Percentiles rank a stretch among this genome's conserved stretches.
Evolutionary conservation across 1,284 basidiomycete species (phyloP).

Genomic region (Cerrena zonata): DNA sequence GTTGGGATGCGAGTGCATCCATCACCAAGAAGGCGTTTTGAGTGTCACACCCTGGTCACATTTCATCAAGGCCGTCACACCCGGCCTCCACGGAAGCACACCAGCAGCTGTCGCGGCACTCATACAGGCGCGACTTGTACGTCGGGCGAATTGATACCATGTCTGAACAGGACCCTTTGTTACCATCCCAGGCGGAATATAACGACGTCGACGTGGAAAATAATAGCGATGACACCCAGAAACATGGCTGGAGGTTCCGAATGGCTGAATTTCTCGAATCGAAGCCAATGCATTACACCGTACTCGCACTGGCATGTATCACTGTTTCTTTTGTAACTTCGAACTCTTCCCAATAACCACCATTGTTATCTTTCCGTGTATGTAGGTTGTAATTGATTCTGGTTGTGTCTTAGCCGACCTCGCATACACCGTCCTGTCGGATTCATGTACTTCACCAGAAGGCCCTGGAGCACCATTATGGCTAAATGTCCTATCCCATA

Average conservation of each 20-base stretch:
- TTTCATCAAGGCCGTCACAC: neutral
- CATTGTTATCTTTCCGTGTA: neutral
- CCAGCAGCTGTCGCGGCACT: neutral
- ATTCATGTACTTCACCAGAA: slow-evolving; percentile 43
- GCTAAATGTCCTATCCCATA: slow-evolving; percentile 54
- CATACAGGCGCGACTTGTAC: too few relatives aligned
- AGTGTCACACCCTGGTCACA: neutral
- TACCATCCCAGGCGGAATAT: slow-evolving; percentile 30
- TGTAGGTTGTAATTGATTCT: slow-evolving; percentile 60
- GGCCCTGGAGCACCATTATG: slow-evolving; percentile 43
- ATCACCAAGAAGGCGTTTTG: neutral
- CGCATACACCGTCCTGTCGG: slow-evolving; percentile 56
- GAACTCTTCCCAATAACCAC: neutral
- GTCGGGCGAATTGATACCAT: neutral
- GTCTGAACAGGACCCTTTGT: slow-evolving; percentile 53
- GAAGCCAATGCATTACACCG: slow-evolving; percentile 44
- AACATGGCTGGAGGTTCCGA: slow-evolving; percentile 29
- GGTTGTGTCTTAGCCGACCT: slow-evolving; percentile 64
- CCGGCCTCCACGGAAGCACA: too few relatives aligned
- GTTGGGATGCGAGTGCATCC: neutral
- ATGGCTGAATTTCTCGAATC: slow-evolving; percentile 51
- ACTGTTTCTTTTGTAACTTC: slow-evolving; percentile 2
- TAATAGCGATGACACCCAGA: slow-evolving; percentile 11
- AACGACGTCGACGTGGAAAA: slow-evolving; percentile 17
- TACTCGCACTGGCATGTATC: slow-evolving; percentile 55